Conservation (phyloP, 1,284 basidiomycete genomes). For the Microbotryomycetes sp. region DNA sequence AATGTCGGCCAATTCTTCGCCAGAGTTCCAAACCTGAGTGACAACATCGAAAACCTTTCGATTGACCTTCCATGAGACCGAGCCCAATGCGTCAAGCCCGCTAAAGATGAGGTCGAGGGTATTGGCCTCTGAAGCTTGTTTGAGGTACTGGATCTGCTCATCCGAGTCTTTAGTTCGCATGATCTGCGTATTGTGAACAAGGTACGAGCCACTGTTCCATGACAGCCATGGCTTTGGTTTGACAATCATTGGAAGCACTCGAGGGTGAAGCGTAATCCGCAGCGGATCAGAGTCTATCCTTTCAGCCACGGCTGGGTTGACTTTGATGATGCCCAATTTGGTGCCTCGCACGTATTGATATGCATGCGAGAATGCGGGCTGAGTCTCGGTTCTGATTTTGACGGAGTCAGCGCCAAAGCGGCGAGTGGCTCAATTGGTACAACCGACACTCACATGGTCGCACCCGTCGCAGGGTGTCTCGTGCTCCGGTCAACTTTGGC, state of each 20-base stretch:
- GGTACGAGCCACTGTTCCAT: slow-evolving; percentile 75
- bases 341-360: slow-evolving; percentile 91
- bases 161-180: slow-evolving; percentile 92
- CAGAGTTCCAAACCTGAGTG: slow-evolving; percentile 70
- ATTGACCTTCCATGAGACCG: slow-evolving; percentile 89
- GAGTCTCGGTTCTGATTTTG: slow-evolving; percentile 60
- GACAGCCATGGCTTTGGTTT: slow-evolving; percentile 81
- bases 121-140: slow-evolving; percentile 65
- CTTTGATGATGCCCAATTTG: slow-evolving; percentile 81
- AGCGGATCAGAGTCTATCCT: slow-evolving; percentile 72
- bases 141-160: slow-evolving; percentile 78
- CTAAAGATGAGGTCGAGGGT: slow-evolving; percentile 80
- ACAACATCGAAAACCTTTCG: slow-evolving; percentile 65
- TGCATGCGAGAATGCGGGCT: slow-evolving; percentile 85
- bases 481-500: slow-evolving; percentile 67
- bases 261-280: slow-evolving; percentile 75
- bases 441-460: slow-evolving; percentile 36
- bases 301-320: slow-evolving; percentile 74
- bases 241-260: slow-evolving; percentile 92
- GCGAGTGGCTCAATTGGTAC: background rate
- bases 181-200: slow-evolving; percentile 61
- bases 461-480: slow-evolving; percentile 53
- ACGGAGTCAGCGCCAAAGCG: background rate
- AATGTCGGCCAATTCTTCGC: slow-evolving; percentile 43
- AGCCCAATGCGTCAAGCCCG: slow-evolving; percentile 82